phyloP scores from a whole-genome alignment of 768 basidiomycete species.

The Mycena albidolilacea region DNA sequence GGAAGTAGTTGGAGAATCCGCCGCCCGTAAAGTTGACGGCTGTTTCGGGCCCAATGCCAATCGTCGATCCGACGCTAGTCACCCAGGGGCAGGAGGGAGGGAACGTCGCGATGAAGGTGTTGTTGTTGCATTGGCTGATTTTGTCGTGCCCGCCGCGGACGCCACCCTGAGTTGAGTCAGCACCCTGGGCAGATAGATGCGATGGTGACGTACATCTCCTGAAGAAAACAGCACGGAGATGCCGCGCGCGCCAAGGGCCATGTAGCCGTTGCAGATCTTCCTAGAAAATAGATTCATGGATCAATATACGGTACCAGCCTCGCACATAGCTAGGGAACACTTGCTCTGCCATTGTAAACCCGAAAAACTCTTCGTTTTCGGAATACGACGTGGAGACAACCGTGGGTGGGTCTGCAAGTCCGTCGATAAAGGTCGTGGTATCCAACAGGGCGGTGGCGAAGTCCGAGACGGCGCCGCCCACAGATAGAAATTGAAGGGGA shows the following conservation, averaged over 20 bases:
- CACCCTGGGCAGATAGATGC: not conserved
- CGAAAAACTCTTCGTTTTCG: not conserved
- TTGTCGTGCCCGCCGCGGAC: slow-evolving; percentile 16
- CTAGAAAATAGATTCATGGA: not conserved
- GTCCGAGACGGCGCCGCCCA: not conserved
- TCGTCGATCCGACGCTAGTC: slow-evolving; percentile 44
- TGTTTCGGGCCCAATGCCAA: slow-evolving; percentile 30
- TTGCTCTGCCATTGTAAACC: not conserved
- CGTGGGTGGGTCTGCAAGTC: slow-evolving; percentile 9
- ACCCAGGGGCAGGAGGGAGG: slow-evolving; percentile 43
- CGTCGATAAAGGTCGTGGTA: slow-evolving; percentile 16
- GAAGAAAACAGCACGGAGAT: slow-evolving; percentile 15
- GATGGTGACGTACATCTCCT: slow-evolving; percentile 3
- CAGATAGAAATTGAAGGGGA: slow-evolving; percentile 15
- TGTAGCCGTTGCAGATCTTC: slow-evolving; percentile 15
- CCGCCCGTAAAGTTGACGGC: slow-evolving; percentile 40
- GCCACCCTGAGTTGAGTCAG: not conserved
- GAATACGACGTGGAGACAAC: slow-evolving; percentile 8
- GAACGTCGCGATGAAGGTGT: slow-evolving; percentile 24
- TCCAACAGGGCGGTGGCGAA: slow-evolving; percentile 13
- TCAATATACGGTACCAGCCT: not conserved
- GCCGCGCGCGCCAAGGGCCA: slow-evolving; percentile 19
- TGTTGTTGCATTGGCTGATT: slow-evolving; percentile 11
- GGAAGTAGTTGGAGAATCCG: slow-evolving; percentile 35
- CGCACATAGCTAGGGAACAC: not conserved